phyloP scores from a whole-genome alignment of 208 protist species.

The Zelonia costaricensis region DNA sequence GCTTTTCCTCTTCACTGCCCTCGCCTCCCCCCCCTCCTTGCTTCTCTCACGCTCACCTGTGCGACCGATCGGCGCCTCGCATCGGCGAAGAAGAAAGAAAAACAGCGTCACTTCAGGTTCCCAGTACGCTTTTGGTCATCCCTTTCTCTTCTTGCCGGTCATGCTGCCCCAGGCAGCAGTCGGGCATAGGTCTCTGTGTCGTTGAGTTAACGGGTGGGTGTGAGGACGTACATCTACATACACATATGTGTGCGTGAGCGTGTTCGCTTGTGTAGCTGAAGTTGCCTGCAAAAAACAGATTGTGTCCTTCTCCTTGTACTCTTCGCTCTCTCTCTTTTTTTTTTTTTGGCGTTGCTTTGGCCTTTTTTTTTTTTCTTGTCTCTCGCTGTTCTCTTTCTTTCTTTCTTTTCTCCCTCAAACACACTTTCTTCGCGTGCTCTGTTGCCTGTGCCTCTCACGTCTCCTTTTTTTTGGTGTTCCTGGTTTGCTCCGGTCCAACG shows the following conservation, averaged over 20 bases:
- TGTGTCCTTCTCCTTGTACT: neutral
- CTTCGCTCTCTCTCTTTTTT: neutral
- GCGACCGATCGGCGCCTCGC: no score
- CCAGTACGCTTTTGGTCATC: no score
- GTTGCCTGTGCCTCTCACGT: neutral
- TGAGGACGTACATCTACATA: neutral
- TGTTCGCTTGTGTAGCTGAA: neutral
- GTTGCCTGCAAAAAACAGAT: neutral
- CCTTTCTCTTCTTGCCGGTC: neutral
- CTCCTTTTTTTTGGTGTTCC: neutral
- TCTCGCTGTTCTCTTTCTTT: constrained; percentile 1
- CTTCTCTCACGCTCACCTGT: no score
- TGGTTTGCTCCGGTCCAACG: neutral
- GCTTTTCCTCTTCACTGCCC: no score
- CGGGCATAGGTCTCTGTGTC: no score
- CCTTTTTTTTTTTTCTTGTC: constrained; percentile 4
- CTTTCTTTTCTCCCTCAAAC: neutral
- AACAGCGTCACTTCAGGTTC: no score
- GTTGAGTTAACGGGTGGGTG: no score
- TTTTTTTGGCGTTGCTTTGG: neutral
- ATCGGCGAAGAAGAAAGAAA: no score
- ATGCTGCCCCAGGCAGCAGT: no score
- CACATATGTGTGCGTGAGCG: neutral
- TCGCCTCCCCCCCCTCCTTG: no score
- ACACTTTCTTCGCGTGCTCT: neutral